These are phyloP conservation scores for Aaosphaeria pasadenensis DNA, from an alignment of 2,329 filamentous ascomycete genomes.

Conservation along the genomic window DNA sequence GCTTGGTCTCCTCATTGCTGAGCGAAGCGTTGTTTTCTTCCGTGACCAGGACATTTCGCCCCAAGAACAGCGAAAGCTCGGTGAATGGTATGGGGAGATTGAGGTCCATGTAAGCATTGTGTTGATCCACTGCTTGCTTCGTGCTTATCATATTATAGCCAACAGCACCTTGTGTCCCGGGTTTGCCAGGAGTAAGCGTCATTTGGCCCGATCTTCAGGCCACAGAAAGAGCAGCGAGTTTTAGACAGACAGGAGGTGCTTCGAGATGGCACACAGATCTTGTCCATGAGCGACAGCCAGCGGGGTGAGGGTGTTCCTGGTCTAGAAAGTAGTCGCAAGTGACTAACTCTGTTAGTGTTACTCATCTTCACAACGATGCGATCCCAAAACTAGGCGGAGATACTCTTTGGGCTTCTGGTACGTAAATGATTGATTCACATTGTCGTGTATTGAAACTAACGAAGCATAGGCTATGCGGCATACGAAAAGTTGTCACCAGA, in stretches of 20 bases:
- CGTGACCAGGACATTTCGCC: conserved; percentile 46
- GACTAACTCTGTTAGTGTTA: conserved; percentile 43
- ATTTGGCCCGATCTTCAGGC: conserved; percentile 69
- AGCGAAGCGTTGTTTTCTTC: conserved; percentile 49
- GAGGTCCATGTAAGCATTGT: conserved; percentile 61
- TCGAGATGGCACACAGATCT: conserved; percentile 69
- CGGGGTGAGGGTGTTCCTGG: conserved; percentile 42
- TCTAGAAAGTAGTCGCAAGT: not conserved
- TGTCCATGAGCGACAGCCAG: conserved; percentile 68
- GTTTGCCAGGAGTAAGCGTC: conserved; percentile 59
- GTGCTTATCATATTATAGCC: conserved; percentile 45
- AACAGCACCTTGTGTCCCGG: conserved; percentile 69
- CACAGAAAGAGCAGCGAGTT: conserved; percentile 58
- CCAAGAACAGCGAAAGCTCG: conserved; percentile 29
- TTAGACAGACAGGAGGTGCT: conserved; percentile 65
- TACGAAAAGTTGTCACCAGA: conserved; percentile 71
- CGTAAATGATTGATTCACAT: not conserved
- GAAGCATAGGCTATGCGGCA: conserved; percentile 56
- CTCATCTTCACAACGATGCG: conserved; percentile 68
- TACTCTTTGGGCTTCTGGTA: conserved; percentile 64
- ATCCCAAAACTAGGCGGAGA: conserved; percentile 65
- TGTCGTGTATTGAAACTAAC: not conserved
- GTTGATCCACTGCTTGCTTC: not conserved
- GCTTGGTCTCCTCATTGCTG: conserved; percentile 42
- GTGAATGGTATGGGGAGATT: conserved; percentile 48